phyloP scores from a whole-genome alignment of 192 early-diverging fungal genomes.

The Umbelopsis ramanniana region DNA sequence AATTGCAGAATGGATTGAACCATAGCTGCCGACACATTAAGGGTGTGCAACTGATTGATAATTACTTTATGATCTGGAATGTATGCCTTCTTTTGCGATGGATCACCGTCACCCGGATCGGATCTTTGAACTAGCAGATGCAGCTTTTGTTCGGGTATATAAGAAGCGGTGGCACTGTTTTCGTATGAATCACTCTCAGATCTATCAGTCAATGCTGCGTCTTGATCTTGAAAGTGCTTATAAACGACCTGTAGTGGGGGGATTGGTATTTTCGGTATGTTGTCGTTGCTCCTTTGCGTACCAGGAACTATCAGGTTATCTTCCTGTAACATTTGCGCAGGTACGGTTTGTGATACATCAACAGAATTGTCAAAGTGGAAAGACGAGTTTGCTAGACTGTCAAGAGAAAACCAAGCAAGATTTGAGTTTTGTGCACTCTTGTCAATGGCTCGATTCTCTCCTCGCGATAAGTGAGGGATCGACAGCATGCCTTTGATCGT shows the following conservation, averaged over 20 bases:
- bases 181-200: background rate
- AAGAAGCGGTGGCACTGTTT: background rate
- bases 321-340: conserved; percentile 13
- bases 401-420: background rate
- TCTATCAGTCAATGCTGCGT: background rate
- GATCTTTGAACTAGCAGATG: background rate
- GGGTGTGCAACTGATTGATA: conserved; percentile 48
- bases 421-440: background rate
- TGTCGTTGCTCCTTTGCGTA: conserved; percentile 31
- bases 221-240: conserved; percentile 46
- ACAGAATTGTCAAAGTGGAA: conserved; percentile 12
- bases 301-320: conserved; percentile 14
- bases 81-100: too few relatives aligned
- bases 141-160: background rate
- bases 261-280: conserved; percentile 58
- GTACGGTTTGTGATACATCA: background rate
- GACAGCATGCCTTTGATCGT: background rate
- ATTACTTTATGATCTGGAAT: conserved; percentile 40
- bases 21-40: conserved; percentile 49
- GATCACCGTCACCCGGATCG: conserved; percentile 25
- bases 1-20: conserved; percentile 62
- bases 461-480: background rate
- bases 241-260: conserved; percentile 55
- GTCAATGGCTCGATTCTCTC: background rate
- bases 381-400: background rate